Percentiles rank a stretch among this genome's conserved stretches.
Evolutionary conservation across 352 stramenopile species (phyloP).

Genomic region (Phytophthora pini): DNA sequence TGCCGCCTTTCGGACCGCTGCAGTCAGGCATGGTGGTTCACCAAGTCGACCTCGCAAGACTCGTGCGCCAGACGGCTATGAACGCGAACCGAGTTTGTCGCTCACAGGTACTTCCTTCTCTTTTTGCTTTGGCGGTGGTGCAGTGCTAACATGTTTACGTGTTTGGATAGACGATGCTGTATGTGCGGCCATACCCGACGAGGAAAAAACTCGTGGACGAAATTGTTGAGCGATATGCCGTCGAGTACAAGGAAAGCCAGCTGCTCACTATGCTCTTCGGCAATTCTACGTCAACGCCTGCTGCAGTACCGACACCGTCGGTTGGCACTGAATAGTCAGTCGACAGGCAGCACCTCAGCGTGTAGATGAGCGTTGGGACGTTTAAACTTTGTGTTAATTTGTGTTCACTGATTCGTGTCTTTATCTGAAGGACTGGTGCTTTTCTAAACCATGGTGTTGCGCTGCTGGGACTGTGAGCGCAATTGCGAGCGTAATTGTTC

Average conservation of each 20-base stretch:
- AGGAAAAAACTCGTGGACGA: slow-evolving; percentile 90
- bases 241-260: slow-evolving; percentile 89
- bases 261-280: slow-evolving; percentile 81
- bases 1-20: slow-evolving; percentile 79
- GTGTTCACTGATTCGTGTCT: not conserved
- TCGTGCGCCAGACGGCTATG: slow-evolving; percentile 89
- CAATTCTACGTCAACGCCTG: slow-evolving; percentile 30
- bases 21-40: slow-evolving; percentile 88
- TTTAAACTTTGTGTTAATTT: slow-evolving; percentile 13
- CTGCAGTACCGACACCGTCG: slow-evolving; percentile 25
- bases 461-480: slow-evolving; percentile 7
- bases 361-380: slow-evolving; percentile 18
- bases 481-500: slow-evolving; percentile 56
- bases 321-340: slow-evolving; percentile 20
- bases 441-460: not conserved
- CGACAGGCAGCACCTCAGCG: slow-evolving; percentile 1
- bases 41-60: slow-evolving; percentile 63
- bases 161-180: slow-evolving; percentile 68
- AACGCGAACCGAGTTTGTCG: slow-evolving; percentile 89
- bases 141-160: slow-evolving; percentile 1
- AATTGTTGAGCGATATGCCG: slow-evolving; percentile 86
- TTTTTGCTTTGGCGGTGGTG: not conserved
- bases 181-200: slow-evolving; percentile 86
- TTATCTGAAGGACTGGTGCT: not conserved
- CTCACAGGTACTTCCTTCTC: slow-evolving; percentile 56